Base-by-base conservation (phyloP, 2,329 filamentous ascomycete species). In the Pseudogymnoascus sp. region DNA sequence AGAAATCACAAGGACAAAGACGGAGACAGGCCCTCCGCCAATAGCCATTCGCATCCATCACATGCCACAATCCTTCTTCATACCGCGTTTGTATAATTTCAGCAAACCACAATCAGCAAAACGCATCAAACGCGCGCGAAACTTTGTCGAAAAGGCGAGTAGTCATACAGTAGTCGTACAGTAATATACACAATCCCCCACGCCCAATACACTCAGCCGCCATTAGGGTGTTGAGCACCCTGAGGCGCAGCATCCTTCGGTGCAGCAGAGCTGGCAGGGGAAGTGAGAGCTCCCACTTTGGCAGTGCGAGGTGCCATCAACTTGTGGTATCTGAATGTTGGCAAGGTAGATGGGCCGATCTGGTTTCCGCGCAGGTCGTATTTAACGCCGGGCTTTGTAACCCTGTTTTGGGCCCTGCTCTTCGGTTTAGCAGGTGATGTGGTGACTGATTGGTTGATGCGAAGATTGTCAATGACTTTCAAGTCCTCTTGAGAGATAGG, bases 351-450 rank as follows among this genome's bases (percentile, higher is more conserved):
- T 34, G 28, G 25, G 9, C 25, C 28, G n/a, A 56, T 34, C n/a
- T 25, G 25, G 49, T 56, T 56, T n/a, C 49, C 49, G n/a, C 49
- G 49, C 8, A 56, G 34, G n/a, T 56, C 49, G 9, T 56, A 56
- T 34, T 34, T 56, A 12, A 34, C 25, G 9, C 25, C 11, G 7
- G 49, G 49, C 28, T 56, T 34, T 18, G 49, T 7, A 6, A 9
- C 3, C 7, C 28, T 49, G 43, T n/a, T 5, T 5, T 21, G 9
- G 14, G 23, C 4, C 1, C 34, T 56, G 25, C 25, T 31, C 34
- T 34, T 25, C 6, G 46, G 25, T 14, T 53, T n/a, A 16, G 25
- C 14, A 31, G 25, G 16, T 56, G 49, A 2, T 7, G 12, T 18
- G 49, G n/a, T 5, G 34, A n/a, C 8, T 11, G 28, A 12, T 49